Evolutionary conservation across 768 basidiomycete species (phyloP), one percentile per base, ranked within the genome.

Genomic region (Trametes cingulata): DNA sequence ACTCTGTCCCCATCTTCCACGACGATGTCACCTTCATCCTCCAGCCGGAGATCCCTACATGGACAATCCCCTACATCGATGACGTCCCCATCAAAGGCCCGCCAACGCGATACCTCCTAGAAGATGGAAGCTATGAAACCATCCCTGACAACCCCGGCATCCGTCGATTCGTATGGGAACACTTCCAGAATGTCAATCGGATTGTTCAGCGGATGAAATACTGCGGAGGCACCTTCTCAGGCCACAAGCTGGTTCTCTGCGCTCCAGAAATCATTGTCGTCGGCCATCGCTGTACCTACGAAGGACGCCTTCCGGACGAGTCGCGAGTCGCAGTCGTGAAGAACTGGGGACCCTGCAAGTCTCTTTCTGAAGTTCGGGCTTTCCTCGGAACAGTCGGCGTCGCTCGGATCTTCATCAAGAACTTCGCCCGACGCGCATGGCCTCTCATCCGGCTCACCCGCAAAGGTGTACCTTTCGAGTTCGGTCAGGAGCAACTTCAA

Each of bases 241-340:
- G 61, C 0, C 17, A 20, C 1, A 65, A 65, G 37, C 27, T 24
- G 0, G 6, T 49, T n/a, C 27, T 60, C 1, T 42, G 29, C 35
- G 52, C 46, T 33, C 0, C 13, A 4, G 43, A 45, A 20, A 45
- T 45, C 20, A 45, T 22, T 2, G 20, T 45, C 6, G 43, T 45
- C 7, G 76, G 78, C 0, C 76, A 82, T 46, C 48, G 47, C 0
- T 79, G 77, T 54, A 77, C 73, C 0, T 70, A 65, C 10, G 67
- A 76, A 33, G 79, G 76, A 0, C 61, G 65, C 0, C 25, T 71
- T 0, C 74, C 75, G 0, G 72, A 77, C 2, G 51, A 70, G 5
- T 43, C 37, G 0, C 68, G 64, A 2, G 54, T 69, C 0, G 68
- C 54, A 2, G 76, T 74, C 27, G 67, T 69, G 42, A 27, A n/a